A percentile compares a stretch with the other conserved stretches of the same genome.
Conservation (phyloP, 805 yeast species). For the Ogataea degrootiae region DNA sequence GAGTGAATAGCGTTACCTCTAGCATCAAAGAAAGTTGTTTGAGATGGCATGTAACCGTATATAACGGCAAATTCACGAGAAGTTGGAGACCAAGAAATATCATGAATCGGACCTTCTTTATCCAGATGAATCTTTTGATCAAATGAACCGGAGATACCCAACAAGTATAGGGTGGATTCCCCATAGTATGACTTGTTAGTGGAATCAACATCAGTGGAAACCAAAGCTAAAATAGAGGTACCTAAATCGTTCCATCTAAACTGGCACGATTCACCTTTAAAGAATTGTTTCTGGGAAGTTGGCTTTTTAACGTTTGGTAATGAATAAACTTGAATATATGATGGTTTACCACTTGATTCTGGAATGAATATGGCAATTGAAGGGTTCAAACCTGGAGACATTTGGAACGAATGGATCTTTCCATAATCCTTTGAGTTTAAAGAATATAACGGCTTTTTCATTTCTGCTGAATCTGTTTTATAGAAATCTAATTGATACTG, state of each 20-base stretch:
- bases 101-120: slow-evolving; percentile 96
- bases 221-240: slow-evolving; percentile 87
- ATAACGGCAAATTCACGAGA: slow-evolving; percentile 96
- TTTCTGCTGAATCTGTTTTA: slow-evolving; percentile 40
- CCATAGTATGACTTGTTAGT: slow-evolving; percentile 95
- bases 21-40: slow-evolving; percentile 89
- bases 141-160: slow-evolving; percentile 89
- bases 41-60: slow-evolving; percentile 97
- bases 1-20: slow-evolving; percentile 84
- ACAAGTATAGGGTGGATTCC: slow-evolving; percentile 83
- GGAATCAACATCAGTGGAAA: slow-evolving; percentile 93
- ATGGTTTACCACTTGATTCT: slow-evolving; percentile 84
- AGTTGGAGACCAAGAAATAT: slow-evolving; percentile 94
- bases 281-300: slow-evolving; percentile 79
- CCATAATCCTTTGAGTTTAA: slow-evolving; percentile 53
- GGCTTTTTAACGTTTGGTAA: slow-evolving; percentile 73
- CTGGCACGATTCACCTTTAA: slow-evolving; percentile 92
- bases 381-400: slow-evolving; percentile 87
- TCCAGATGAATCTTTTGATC: slow-evolving; percentile 84
- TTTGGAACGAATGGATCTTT: slow-evolving; percentile 44
- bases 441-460: slow-evolving; percentile 51
- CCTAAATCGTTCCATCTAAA: slow-evolving; percentile 94
- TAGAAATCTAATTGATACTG: slow-evolving; percentile 65
- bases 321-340: slow-evolving; percentile 77
- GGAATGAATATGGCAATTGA: slow-evolving; percentile 88